Evolutionary conservation across 2,329 filamentous ascomycete species (phyloP).

Genomic region (Metarhizium album): DNA sequence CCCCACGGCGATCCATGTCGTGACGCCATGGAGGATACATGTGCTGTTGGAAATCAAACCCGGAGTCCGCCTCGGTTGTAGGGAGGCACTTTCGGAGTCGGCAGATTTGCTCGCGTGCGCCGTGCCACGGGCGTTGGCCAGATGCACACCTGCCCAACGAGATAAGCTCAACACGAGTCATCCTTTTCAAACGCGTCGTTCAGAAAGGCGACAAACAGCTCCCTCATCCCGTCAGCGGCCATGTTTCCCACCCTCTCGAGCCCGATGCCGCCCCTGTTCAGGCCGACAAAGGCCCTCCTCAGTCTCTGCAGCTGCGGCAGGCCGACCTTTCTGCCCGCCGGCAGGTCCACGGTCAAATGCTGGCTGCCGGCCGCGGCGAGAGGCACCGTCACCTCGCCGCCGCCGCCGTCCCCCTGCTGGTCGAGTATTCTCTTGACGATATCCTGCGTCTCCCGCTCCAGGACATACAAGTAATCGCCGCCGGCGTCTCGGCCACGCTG

Average conservation of each 20-base stretch:
- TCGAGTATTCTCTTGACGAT: constrained; percentile 60
- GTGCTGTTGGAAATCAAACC: too few relatives aligned
- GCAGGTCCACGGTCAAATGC: constrained; percentile 52
- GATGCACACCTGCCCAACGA: not conserved
- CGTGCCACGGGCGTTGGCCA: not conserved
- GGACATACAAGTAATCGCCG: constrained; percentile 67
- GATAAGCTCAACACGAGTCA: constrained; percentile 17
- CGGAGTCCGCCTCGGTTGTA: too few relatives aligned
- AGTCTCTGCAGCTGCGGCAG: constrained; percentile 69
- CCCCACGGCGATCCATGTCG: too few relatives aligned
- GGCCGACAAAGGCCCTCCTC: constrained; percentile 62
- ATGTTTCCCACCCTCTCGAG: constrained; percentile 44
- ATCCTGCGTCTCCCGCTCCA: constrained; percentile 70
- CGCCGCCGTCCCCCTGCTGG: constrained; percentile 60
- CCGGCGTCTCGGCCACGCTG: constrained; percentile 50
- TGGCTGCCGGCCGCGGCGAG: constrained; percentile 26
- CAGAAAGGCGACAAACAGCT: constrained; percentile 56
- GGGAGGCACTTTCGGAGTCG: too few relatives aligned
- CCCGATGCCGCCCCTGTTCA: constrained; percentile 62
- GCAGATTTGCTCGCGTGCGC: too few relatives aligned
- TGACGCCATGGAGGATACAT: too few relatives aligned
- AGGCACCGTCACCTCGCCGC: constrained; percentile 42
- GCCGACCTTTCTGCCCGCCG: constrained; percentile 49
- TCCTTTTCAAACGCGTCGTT: constrained; percentile 55
- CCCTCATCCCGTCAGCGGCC: constrained; percentile 42